Percentiles rank a stretch among this genome's conserved stretches.
phyloP scores from a whole-genome alignment of 208 protist species.

The Eutreptiella sp. region DNA sequence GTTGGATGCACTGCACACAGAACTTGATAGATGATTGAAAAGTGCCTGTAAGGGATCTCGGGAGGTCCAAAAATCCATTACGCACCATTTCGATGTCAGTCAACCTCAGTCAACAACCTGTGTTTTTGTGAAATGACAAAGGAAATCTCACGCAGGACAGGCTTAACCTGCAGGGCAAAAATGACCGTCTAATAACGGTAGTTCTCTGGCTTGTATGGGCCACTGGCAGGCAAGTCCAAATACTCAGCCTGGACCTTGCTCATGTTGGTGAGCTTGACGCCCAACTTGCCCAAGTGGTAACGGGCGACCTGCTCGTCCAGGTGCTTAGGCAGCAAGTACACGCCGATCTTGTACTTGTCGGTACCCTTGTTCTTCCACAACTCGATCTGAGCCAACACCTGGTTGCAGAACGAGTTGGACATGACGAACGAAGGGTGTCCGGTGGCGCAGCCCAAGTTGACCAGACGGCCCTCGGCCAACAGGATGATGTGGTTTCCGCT shows the following conservation, averaged over 20 bases:
- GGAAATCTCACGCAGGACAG: no score
- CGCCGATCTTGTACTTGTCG: constrained; percentile 85
- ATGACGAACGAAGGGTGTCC: constrained; percentile 99
- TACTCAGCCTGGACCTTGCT: constrained; percentile 93
- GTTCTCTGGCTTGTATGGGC: constrained; percentile 96
- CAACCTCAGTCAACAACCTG: no score
- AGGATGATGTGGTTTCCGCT: constrained; percentile 91
- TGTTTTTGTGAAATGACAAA: no score
- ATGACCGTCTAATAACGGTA: constrained; percentile 94
- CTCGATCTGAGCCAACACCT: constrained; percentile 98
- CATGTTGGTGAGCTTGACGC: constrained; percentile 94
- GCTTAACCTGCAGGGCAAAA: neutral
- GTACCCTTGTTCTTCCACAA: constrained; percentile 85
- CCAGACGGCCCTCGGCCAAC: constrained; percentile 90
- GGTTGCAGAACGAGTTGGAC: constrained; percentile 99
- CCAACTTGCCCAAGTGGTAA: constrained; percentile 93
- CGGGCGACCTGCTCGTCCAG: constrained; percentile 98
- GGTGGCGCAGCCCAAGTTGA: constrained; percentile 99
- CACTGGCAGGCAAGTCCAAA: constrained; percentile 88
- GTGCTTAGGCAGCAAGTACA: constrained; percentile 96
- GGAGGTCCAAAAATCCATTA: no score
- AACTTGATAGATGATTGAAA: no score
- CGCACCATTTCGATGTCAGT: no score
- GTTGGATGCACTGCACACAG: no score
- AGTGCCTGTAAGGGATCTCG: no score